Evolutionary conservation across 2,329 filamentous ascomycete genomes (phyloP), one percentile per base, ranked within the genome.

Genomic region (Fusarium sp.): DNA sequence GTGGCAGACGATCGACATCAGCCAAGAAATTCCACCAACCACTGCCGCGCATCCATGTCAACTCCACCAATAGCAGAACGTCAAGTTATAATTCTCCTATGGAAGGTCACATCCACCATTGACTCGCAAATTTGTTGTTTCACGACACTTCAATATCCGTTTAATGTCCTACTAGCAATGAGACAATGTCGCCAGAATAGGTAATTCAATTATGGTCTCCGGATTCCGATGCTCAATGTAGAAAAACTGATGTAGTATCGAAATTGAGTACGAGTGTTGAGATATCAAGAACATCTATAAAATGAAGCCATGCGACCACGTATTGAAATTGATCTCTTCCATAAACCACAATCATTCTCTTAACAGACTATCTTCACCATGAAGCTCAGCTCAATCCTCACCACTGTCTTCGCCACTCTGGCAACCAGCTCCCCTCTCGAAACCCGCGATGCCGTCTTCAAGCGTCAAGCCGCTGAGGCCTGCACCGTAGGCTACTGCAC

Each of bases 401-500:
- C 54, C 1, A 56, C 56, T 12, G 6, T 74, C 7, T 41, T 74
- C 31, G 72, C 62, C 21, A 73, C 62, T 4, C 23, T 73, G 21
- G 71, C 51, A 42, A 34, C 62, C 3, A 56, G 44, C 4, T 73
- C 72, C 3, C 71, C 72, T 0, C 45, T 70, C 7, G 67, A 73
- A 37, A 58, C 25, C 23, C 57, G 45, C 11, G 53, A 74, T 7
- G 21, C 28, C 0, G 6, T 72, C 6, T 23, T 66, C 34, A 76
- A 79, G 53, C 85, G 88, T 69, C 83, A 84, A 58, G 80, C 82
- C 9, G 84, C 84, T 4, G 84, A 88, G 55, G 82, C 86, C 26
- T 78, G 77, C 62, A 69, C 50, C 6, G 67, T 78, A 4, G 77
- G 77, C 13, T 78, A 74, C 69, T 78, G 77, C 60, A 78, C 77